Conservation (phyloP, 1,284 basidiomycete species). For the Paramarasmius palmivorus region DNA sequence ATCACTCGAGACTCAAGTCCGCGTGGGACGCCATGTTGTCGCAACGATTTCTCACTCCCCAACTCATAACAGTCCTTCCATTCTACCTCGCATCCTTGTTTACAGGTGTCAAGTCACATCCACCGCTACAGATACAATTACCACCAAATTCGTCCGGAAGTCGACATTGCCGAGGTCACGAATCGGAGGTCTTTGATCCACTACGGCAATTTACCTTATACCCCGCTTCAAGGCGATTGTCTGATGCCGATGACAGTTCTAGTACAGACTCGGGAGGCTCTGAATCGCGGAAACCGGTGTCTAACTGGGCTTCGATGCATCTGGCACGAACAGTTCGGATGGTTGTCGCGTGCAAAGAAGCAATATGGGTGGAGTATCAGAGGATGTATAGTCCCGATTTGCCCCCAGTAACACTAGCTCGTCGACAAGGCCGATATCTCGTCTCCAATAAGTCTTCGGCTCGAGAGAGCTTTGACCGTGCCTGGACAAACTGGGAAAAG, state of each 20-base stretch:
- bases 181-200: constrained; percentile 17
- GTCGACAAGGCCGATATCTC: constrained; percentile 28
- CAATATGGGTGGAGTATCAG: constrained; percentile 66
- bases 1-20: constrained; percentile 60
- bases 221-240: constrained; percentile 16
- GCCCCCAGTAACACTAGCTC: constrained; percentile 31
- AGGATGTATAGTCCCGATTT: constrained; percentile 44
- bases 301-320: constrained; percentile 60
- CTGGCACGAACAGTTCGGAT: constrained; percentile 56
- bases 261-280: constrained; percentile 4
- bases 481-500: constrained; percentile 72
- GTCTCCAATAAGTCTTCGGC: constrained; percentile 31
- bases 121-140: constrained; percentile 53
- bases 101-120: constrained; percentile 49
- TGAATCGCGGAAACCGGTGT: constrained; percentile 19
- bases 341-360: constrained; percentile 63
- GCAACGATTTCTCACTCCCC: constrained; percentile 54
- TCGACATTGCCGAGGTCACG: not conserved
- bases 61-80: constrained; percentile 60
- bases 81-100: constrained; percentile 69
- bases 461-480: constrained; percentile 62
- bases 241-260: constrained; percentile 20
- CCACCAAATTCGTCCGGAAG: constrained; percentile 45
- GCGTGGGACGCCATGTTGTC: constrained; percentile 73
- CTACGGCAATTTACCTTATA: constrained; percentile 22